These are phyloP conservation scores for Przewalskia tangutica DNA, from an alignment of 257 asterid species.

Conservation along the genomic window DNA sequence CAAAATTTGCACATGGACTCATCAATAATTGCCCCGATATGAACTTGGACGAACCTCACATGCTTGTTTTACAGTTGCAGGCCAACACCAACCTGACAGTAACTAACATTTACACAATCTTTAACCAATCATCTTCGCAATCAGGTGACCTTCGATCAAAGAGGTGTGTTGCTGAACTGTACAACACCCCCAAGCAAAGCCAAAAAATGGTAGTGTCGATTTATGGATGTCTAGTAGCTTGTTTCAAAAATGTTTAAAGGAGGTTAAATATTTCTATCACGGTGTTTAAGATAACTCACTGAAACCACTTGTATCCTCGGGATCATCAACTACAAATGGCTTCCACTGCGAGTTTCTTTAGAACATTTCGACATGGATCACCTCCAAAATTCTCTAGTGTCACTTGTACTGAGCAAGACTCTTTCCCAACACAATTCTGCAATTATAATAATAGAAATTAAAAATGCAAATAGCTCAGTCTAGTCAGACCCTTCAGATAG, in stretches of 20 bases:
- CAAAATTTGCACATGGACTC: slow-evolving; percentile 44
- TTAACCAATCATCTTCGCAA: slow-evolving; percentile 20
- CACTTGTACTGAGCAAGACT: slow-evolving; percentile 64
- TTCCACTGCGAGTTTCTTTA: slow-evolving; percentile 90
- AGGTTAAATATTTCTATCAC: neutral
- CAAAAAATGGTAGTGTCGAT: slow-evolving; percentile 17
- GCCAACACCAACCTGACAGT: slow-evolving; percentile 3
- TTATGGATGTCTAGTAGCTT: neutral
- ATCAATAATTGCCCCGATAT: slow-evolving; percentile 28
- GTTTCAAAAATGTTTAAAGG: neutral
- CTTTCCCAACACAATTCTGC: slow-evolving; percentile 75
- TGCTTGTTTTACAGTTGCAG: slow-evolving; percentile 6
- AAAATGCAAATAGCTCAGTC: neutral
- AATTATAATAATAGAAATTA: slow-evolving; percentile 1
- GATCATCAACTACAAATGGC: slow-evolving; percentile 64
- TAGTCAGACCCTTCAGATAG: neutral
- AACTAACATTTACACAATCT: slow-evolving; percentile 21
- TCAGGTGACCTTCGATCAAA: slow-evolving; percentile 25
- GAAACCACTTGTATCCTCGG: neutral
- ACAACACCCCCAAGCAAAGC: slow-evolving; percentile 36
- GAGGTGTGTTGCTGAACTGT: slow-evolving; percentile 46
- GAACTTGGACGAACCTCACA: slow-evolving; percentile 15
- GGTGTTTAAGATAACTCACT: neutral
- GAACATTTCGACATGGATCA: slow-evolving; percentile 72
- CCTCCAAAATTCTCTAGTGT: slow-evolving; percentile 94